These are phyloP conservation scores for Chenopodium berlandieri DNA, from an alignment of 148 eudicot species.

Conservation along the genomic window DNA sequence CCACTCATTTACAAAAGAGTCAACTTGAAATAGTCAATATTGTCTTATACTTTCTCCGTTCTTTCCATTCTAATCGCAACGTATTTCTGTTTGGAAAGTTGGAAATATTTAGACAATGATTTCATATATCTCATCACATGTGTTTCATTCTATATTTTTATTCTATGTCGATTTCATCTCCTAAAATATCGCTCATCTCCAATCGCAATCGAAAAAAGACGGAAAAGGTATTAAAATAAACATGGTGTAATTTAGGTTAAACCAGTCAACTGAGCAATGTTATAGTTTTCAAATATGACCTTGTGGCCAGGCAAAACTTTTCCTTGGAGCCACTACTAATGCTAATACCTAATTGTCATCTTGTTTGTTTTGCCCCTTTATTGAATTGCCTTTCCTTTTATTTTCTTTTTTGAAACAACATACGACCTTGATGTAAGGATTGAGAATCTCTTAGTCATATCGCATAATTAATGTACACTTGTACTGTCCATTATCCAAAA, in stretches of 20 bases:
- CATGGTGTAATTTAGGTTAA: neutral
- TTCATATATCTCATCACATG: no score
- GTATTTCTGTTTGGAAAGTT: no score
- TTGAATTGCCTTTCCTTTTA: neutral
- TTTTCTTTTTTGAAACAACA: neutral
- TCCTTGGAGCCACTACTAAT: constrained; percentile 2
- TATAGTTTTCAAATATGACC: neutral
- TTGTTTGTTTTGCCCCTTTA: neutral
- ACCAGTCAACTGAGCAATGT: neutral
- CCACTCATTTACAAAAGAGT: neutral
- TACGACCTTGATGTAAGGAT: no score
- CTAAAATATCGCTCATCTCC: no score
- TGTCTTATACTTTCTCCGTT: neutral
- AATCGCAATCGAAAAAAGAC: no score
- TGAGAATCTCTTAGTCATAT: no score
- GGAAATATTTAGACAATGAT: no score
- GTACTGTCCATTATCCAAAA: no score
- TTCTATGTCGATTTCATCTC: no score
- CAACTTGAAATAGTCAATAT: neutral
- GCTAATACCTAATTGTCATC: neutral
- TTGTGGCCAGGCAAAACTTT: neutral
- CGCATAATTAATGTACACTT: no score
- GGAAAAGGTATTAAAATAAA: neutral
- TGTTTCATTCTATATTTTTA: no score
- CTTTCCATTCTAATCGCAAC: no score